Evolutionary conservation across 2,329 filamentous ascomycete genomes (phyloP), one percentile per base, ranked within the genome.

Genomic region (Fusarium palustre): DNA sequence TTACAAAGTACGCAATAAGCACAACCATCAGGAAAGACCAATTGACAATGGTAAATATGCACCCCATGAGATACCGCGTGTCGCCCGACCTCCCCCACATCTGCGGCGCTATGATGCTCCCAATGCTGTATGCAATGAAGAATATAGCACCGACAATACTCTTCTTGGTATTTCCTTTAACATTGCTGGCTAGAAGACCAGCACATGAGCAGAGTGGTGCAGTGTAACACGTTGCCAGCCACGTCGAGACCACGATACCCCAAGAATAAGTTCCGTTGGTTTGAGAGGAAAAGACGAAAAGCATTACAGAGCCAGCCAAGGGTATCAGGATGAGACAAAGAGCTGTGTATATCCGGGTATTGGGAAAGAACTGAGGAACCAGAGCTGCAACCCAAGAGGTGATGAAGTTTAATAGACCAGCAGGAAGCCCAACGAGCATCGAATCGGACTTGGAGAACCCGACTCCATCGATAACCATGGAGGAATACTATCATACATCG

Each of bases 131-230:
- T 2, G 60, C 62, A 46, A 76, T 69, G 46, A 76, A 77, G 60
- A 76, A 76, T 0, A 60, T 64, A 4, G 68, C 67, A 24, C 60
- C 73, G 2, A 75, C 75, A 5, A 71, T 62, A 13, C 64, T 66
- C 50, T 73, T 74, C 62, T 77, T 77, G 11, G 76, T 77, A 46
- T 74, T 76, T 7, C 76, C 76, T 49, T 76, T 76, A 5, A 77
- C 67, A 30, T 76, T 77, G 16, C 72, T 73, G 2, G 74, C 75
- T 47, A 75, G 64, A 25, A 77, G 65, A 7, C 66, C 62, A 1
- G 64, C 69, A 15, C 64, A 63, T 2, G 64, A 59, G 45, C 71
- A 71, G 2, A 76, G 36, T 3, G 64, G 69, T 11, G 68, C 67
- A 24, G 65, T 64, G 28, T 24, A 68, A 30, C 60, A 70, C 2